Percentiles rank a stretch among this genome's conserved stretches.
These are phyloP conservation scores for Sphaerulina musiva DNA, from an alignment of 2,329 filamentous ascomycete species.

Conservation along the genomic window DNA sequence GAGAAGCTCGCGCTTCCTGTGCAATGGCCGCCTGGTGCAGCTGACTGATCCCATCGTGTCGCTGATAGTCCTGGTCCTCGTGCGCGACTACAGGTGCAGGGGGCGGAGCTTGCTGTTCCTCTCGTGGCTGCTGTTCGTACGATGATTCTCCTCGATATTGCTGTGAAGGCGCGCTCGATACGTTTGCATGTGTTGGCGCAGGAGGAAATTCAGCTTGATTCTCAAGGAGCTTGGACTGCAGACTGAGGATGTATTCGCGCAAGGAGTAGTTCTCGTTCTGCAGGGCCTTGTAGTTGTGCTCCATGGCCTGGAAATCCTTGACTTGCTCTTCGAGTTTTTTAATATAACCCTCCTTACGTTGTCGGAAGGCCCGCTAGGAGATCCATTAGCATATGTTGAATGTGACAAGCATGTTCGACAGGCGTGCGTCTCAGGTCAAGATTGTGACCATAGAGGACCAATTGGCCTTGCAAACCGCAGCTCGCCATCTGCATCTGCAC, in stretches of 20 bases:
- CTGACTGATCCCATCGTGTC: conserved; percentile 23
- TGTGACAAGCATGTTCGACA: neutral
- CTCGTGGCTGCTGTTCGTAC: conserved; percentile 21
- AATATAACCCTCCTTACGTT: conserved; percentile 96
- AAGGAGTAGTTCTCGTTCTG: conserved; percentile 86
- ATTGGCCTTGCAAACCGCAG: no score
- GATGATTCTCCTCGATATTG: conserved; percentile 17
- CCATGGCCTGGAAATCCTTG: conserved; percentile 68
- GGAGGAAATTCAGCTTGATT: conserved; percentile 76
- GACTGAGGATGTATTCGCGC: conserved; percentile 83
- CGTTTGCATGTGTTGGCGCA: conserved; percentile 71
- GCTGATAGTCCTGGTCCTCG: conserved; percentile 10
- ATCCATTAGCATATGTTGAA: neutral
- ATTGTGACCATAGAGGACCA: no score
- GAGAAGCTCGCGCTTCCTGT: conserved; percentile 22
- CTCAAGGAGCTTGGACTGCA: conserved; percentile 82
- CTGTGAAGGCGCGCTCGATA: conserved; percentile 37
- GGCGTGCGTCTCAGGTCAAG: no score
- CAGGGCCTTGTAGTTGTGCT: conserved; percentile 69
- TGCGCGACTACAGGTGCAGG: conserved; percentile 20
- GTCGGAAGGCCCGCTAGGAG: conserved; percentile 80
- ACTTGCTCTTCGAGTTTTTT: conserved; percentile 95
- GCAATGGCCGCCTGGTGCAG: conserved; percentile 25
- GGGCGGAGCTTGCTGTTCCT: conserved; percentile 19
- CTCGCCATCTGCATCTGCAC: no score